Base-by-base conservation (phyloP, 805 yeast genomes). In the Wickerhamomyces rabaulensis region DNA sequence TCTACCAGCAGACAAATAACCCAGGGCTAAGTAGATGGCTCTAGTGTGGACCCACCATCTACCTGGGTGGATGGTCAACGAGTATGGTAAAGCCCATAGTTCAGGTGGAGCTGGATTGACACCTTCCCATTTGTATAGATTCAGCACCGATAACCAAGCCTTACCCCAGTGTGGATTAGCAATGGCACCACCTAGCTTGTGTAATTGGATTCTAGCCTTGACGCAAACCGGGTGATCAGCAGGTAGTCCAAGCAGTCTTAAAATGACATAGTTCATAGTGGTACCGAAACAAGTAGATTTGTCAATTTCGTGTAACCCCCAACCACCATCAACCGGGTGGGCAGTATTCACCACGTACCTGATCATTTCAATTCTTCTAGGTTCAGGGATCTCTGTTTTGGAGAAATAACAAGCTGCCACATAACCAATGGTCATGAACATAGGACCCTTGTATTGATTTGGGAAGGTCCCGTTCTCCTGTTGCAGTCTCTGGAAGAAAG, bases 11-110 rank as follows among this genome's bases (percentile, higher is more conserved):
- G 85, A 79, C 9, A 94, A 62, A 62, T 92, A 94, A 16, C 97
- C 92, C 57, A 92, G 69, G 0, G 98, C 91, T 29, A 87, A 64
- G 58, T 91, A 94, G 20, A 94, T 87, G 1, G 94, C 96, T 47
- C 99, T 73, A 0, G 97, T 91, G 60, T 94, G 99, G 20, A 92
- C 97, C 99, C 99, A 94, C 99, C 98, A 94, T 61, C 87, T 78
- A 31, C 91, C 95, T 1, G 99, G 99, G 60, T 94, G 98, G 37
- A 90, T 71, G 0, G 96, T 95, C 2, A 84, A 58, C 42, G 73
- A 61, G 51, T 89, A 87, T 2, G 99, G 99, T 38, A 92, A 65
- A 48, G 84, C 65, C 94, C 96, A 94, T 42, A 90, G 67, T 61
- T 94, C 99, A 1, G 97, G 92, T 3, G 99, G 99, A 1, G 97